These are phyloP conservation scores for Collariella sp. DNA, from an alignment of 495 filamentous ascomycete genomes.

Conservation along the genomic window DNA sequence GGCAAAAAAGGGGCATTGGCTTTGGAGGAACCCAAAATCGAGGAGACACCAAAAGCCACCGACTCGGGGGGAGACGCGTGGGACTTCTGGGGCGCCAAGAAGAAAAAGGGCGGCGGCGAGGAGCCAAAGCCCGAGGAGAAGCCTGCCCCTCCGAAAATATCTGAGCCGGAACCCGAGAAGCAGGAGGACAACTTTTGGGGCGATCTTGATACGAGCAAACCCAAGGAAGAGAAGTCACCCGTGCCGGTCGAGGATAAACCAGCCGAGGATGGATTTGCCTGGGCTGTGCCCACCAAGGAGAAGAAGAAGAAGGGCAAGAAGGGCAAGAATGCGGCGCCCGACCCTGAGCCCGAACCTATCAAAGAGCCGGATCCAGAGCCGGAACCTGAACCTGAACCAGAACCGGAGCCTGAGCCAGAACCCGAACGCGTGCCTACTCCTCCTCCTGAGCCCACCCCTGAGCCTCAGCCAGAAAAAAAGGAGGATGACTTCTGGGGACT, in stretches of 20 bases:
- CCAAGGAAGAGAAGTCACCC: conserved; percentile 18
- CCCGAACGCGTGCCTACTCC: no score
- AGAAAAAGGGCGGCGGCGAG: conserved; percentile 24
- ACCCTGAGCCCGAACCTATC: conserved; percentile 9
- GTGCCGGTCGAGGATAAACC: neutral
- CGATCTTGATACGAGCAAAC: conserved; percentile 5
- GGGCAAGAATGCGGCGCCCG: conserved; percentile 13
- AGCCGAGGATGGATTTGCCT: neutral
- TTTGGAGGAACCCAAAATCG: conserved; percentile 9
- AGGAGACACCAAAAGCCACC: conserved; percentile 8
- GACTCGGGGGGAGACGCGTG: conserved; percentile 14
- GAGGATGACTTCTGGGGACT: conserved; percentile 20
- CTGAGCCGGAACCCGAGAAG: conserved; percentile 26
- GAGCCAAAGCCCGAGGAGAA: conserved; percentile 4
- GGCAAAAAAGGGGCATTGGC: neutral
- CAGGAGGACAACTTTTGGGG: conserved; percentile 21
- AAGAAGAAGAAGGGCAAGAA: conserved; percentile 17
- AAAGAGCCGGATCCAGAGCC: conserved; percentile 8
- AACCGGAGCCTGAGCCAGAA: neutral
- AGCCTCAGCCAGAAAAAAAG: conserved; percentile 8
- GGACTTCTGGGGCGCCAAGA: conserved; percentile 16
- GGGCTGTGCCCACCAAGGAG: neutral
- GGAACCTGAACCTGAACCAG: conserved; percentile 10
- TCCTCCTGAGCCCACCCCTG: no score
- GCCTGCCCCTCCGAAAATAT: conserved; percentile 12